Percentiles rank a stretch among this genome's conserved stretches.
Evolutionary conservation across 371 early-diverging fungal species (phyloP).

Genomic region (Mortierella sp.): DNA sequence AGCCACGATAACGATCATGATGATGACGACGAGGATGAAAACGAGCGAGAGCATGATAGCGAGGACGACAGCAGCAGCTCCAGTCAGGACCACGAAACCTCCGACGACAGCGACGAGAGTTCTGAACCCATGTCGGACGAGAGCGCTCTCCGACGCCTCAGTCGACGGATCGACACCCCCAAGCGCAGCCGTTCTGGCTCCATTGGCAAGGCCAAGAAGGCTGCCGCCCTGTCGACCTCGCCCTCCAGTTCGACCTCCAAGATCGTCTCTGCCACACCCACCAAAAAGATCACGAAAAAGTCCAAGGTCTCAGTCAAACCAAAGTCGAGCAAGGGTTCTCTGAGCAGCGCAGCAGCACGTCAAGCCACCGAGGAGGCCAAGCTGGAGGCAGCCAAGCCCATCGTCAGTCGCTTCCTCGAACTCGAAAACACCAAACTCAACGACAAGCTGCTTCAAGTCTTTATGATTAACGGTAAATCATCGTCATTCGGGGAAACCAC

Average conservation of each 20-base stretch:
- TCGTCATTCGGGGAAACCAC: neutral
- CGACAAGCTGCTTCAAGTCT: constrained; percentile 45
- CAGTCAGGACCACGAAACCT: constrained; percentile 30
- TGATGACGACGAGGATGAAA: constrained; percentile 8
- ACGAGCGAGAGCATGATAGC: constrained; percentile 10
- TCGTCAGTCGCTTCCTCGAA: constrained; percentile 52
- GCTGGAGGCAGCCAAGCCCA: constrained; percentile 46
- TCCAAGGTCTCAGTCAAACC: constrained; percentile 47
- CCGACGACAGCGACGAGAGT: constrained; percentile 49
- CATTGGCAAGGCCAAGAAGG: constrained; percentile 20
- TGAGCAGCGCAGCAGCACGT: constrained; percentile 31
- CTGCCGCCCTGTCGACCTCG: constrained; percentile 32
- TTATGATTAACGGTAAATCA: constrained; percentile 46
- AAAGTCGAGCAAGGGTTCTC: constrained; percentile 45
- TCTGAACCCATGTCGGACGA: constrained; percentile 14
- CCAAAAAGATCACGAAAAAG: constrained; percentile 53
- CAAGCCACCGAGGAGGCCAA: constrained; percentile 47
- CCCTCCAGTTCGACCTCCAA: constrained; percentile 30
- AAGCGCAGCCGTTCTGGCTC: constrained; percentile 34
- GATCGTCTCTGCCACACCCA: constrained; percentile 43
- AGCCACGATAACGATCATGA: neutral
- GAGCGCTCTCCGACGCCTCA: neutral
- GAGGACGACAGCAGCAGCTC: constrained; percentile 28
- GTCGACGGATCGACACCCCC: constrained; percentile 11
- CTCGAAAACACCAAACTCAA: constrained; percentile 53